Evolutionary conservation across 2,329 filamentous ascomycete species (phyloP).

Genomic region (Bimuria novae-zelandiae): DNA sequence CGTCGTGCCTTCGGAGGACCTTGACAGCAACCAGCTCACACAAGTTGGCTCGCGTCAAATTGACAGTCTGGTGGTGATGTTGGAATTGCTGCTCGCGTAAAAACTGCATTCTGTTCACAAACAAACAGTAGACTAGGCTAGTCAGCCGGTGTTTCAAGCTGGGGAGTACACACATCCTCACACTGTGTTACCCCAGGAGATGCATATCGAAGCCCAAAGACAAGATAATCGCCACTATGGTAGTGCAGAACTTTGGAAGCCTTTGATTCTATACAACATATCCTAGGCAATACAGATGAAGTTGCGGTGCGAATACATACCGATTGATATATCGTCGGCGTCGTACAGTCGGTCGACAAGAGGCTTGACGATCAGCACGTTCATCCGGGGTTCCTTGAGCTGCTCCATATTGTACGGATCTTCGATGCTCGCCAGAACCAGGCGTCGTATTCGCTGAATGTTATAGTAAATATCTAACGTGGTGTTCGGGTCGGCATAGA

Average conservation of each 20-base stretch:
- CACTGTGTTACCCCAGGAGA: no score
- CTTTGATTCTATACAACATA: not conserved
- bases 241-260: no score
- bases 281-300: not conserved
- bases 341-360: constrained; percentile 84
- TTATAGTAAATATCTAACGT: constrained; percentile 75
- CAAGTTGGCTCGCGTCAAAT: constrained; percentile 74
- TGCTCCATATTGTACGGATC: constrained; percentile 74
- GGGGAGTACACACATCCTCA: no score
- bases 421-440: constrained; percentile 57
- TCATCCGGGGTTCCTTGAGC: constrained; percentile 79
- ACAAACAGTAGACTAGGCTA: constrained; percentile 72
- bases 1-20: constrained; percentile 76
- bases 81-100: constrained; percentile 76
- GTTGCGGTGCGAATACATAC: constrained; percentile 48
- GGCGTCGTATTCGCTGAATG: constrained; percentile 65
- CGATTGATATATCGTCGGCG: constrained; percentile 76
- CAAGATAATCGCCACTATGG: no score
- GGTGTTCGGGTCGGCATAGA: constrained; percentile 60
- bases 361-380: constrained; percentile 77
- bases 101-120: constrained; percentile 82
- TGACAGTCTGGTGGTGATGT: constrained; percentile 79
- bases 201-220: no score
- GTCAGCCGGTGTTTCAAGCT: constrained; percentile 2
- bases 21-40: constrained; percentile 81